Evolutionary conservation across 768 basidiomycete genomes (phyloP).

Genomic region (Boletales sp.): DNA sequence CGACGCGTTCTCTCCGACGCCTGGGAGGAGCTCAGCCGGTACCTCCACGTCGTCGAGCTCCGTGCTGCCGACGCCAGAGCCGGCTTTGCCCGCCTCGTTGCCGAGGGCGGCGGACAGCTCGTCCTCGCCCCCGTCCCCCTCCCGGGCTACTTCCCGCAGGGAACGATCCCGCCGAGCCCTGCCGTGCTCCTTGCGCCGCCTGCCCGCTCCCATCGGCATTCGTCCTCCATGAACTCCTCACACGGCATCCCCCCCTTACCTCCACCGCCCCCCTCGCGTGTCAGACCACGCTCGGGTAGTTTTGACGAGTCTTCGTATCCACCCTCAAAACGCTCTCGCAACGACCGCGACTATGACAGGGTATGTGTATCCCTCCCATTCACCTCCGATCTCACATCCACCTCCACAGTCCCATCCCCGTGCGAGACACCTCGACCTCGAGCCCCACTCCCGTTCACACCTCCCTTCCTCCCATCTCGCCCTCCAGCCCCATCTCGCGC

Average conservation of each 20-base stretch:
- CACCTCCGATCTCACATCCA: slow-evolving; percentile 5
- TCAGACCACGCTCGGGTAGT: slow-evolving; percentile 44
- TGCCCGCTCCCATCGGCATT: slow-evolving; percentile 19
- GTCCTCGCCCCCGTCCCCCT: slow-evolving; percentile 34
- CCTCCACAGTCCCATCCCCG: slow-evolving; percentile 13
- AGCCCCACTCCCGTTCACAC: slow-evolving; percentile 26
- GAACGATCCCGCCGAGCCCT: slow-evolving; percentile 14
- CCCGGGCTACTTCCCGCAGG: slow-evolving; percentile 14
- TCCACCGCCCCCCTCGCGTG: slow-evolving; percentile 37
- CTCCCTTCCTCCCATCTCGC: slow-evolving; percentile 16
- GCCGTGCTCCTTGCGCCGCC: slow-evolving; percentile 29
- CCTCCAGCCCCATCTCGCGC: slow-evolving; percentile 9
- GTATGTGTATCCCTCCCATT: not conserved
- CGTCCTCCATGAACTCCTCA: slow-evolving; percentile 22
- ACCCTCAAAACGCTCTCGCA: slow-evolving; percentile 47
- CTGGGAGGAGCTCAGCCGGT: slow-evolving; percentile 50
- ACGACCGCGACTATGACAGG: slow-evolving; percentile 35
- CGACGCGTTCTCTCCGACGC: slow-evolving; percentile 41
- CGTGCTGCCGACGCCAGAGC: slow-evolving; percentile 48
- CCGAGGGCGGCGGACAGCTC: slow-evolving; percentile 43
- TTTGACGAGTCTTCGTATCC: slow-evolving; percentile 35
- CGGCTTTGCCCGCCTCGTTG: slow-evolving; percentile 43
- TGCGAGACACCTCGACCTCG: slow-evolving; percentile 17
- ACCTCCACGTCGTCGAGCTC: slow-evolving; percentile 43
- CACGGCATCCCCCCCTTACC: slow-evolving; percentile 35